phyloP scores from a whole-genome alignment of 2,329 filamentous ascomycete species.

The Colletotrichum filicis region DNA sequence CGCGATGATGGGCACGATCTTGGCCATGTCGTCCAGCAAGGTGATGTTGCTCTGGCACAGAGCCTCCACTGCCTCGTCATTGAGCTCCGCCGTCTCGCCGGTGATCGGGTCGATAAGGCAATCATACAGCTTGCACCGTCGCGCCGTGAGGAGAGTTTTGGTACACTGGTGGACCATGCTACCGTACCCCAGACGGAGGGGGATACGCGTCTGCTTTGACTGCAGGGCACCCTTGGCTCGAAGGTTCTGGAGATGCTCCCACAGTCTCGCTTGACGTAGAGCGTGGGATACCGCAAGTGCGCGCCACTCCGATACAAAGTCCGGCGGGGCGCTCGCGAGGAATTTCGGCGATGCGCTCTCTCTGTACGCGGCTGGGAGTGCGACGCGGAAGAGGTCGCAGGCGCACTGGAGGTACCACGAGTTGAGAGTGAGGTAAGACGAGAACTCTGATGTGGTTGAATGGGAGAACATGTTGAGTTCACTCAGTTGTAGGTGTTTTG shows the following conservation, averaged over 20 bases:
- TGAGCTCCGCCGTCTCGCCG: background rate
- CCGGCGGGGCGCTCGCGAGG: background rate
- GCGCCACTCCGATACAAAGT: background rate
- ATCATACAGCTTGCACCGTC: background rate
- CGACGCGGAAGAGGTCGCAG: constrained; percentile 22
- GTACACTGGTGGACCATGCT: constrained; percentile 25
- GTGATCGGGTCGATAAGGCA: constrained; percentile 8
- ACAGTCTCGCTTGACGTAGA: constrained; percentile 5
- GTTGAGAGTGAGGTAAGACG: constrained; percentile 13
- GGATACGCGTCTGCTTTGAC: constrained; percentile 19
- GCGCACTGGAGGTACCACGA: constrained; percentile 20
- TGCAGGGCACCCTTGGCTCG: constrained; percentile 13
- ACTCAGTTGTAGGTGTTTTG: constrained; percentile 4
- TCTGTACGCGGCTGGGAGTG: background rate
- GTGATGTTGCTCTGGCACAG: constrained; percentile 16
- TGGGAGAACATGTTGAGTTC: constrained; percentile 24
- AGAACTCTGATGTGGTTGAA: constrained; percentile 20
- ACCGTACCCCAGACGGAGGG: constrained; percentile 11
- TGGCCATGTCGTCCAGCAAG: constrained; percentile 23
- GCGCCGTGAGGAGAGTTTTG: constrained; percentile 16
- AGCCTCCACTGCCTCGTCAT: background rate
- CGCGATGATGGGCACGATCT: constrained; percentile 10
- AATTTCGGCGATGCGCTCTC: constrained; percentile 9
- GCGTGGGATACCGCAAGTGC: constrained; percentile 14
- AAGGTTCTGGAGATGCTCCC: constrained; percentile 12